These are phyloP conservation scores for Trichoderma sp. DNA, from an alignment of 2,329 filamentous ascomycete genomes.

Conservation along the genomic window DNA sequence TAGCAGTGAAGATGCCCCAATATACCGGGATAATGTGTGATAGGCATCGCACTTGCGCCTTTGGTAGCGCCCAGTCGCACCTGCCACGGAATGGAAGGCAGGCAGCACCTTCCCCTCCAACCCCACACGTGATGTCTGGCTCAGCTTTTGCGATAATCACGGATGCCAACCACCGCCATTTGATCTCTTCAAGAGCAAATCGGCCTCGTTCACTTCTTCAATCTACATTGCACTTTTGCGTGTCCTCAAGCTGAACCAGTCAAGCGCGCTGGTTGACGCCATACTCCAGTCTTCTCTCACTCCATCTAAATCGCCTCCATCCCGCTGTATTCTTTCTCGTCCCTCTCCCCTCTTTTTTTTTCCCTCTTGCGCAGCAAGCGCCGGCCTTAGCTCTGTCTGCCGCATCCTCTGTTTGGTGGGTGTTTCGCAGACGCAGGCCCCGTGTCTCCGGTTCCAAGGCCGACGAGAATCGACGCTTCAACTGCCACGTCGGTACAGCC, in stretches of 20 bases:
- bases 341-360: neutral
- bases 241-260: neutral
- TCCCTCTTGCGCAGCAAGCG: constrained; percentile 17
- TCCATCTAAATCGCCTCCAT: neutral
- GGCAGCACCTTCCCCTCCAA: constrained; percentile 21
- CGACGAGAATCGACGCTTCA: constrained; percentile 10
- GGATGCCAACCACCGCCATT: constrained; percentile 23
- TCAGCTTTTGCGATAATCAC: constrained; percentile 4
- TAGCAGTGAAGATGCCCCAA: neutral
- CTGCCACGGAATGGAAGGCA: constrained; percentile 7
- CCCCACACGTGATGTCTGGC: constrained; percentile 24
- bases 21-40: neutral
- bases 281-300: too few species aligned
- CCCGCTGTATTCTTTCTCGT: neutral
- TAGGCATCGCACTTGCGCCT: neutral
- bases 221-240: neutral
- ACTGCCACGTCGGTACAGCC: neutral
- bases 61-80: neutral
- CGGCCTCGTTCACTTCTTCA: too few species aligned
- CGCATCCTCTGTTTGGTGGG: constrained; percentile 12
- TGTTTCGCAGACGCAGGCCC: constrained; percentile 19
- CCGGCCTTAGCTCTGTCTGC: constrained; percentile 17
- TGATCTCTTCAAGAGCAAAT: neutral
- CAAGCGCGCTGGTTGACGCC: neutral
- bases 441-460: neutral